Evolutionary conservation across 331 rosid genomes (phyloP).

Genomic region (Cydonia oblonga): DNA sequence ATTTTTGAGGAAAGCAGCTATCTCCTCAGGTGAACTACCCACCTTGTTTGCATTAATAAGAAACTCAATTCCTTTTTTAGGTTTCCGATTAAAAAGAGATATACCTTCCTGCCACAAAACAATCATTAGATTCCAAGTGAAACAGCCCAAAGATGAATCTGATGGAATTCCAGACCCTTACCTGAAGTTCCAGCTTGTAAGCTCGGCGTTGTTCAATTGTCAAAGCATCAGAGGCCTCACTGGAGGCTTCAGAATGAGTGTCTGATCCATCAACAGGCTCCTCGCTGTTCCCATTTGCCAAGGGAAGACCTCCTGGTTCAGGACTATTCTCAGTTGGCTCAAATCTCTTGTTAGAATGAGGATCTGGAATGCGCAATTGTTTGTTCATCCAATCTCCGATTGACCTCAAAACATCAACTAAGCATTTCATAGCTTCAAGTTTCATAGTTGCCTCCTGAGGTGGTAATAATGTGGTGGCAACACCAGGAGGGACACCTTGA

Average conservation of each 20-base stretch:
- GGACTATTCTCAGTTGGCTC: constrained; percentile 40
- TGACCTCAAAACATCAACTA: constrained; percentile 69
- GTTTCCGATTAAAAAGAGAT: constrained; percentile 92
- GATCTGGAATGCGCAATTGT: constrained; percentile 87
- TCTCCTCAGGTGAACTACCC: constrained; percentile 87
- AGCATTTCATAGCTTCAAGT: constrained; percentile 89
- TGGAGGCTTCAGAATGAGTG: constrained; percentile 64
- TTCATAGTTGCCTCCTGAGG: constrained; percentile 84
- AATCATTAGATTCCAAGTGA: constrained; percentile 29
- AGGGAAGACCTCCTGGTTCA: constrained; percentile 44
- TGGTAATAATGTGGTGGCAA: constrained; percentile 71
- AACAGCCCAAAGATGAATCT: constrained; percentile 15
- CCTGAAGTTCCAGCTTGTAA: constrained; percentile 98
- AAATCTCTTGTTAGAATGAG: constrained; percentile 51
- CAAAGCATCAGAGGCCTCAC: constrained; percentile 73
- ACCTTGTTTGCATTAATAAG: constrained; percentile 95
- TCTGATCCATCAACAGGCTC: constrained; percentile 75
- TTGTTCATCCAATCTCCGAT: constrained; percentile 95
- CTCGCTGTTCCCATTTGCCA: constrained; percentile 67
- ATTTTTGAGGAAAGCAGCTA: constrained; percentile 88
- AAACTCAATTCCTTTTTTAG: constrained; percentile 91
- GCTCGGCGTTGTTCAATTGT: constrained; percentile 93
- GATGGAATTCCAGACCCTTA: constrained; percentile 25
- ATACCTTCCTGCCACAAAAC: constrained; percentile 98
- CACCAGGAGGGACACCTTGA: constrained; percentile 97